Evolutionary conservation across 2,329 filamentous ascomycete species (phyloP).

Genomic region (Sphaerostilbella broomeana): DNA sequence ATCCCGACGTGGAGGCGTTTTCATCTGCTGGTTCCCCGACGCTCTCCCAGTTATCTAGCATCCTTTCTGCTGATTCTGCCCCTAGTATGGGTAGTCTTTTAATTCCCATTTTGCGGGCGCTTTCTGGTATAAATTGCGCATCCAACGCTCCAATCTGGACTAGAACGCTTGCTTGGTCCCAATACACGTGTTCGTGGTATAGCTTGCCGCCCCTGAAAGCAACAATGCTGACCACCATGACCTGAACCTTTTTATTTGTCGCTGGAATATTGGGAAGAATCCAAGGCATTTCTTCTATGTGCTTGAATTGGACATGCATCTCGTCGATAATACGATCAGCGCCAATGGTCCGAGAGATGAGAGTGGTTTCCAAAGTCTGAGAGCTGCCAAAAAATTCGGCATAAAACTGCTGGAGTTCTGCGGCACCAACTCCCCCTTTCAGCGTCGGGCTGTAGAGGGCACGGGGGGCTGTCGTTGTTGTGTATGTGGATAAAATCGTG

Average conservation of each 20-base stretch:
- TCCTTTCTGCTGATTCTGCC: slow-evolving; percentile 31
- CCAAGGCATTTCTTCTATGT: slow-evolving; percentile 53
- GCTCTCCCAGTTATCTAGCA: slow-evolving; percentile 28
- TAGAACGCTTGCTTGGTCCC: slow-evolving; percentile 57
- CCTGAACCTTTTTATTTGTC: slow-evolving; percentile 43
- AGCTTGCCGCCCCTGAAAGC: slow-evolving; percentile 53
- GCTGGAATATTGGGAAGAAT: slow-evolving; percentile 53
- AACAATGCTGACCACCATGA: slow-evolving; percentile 54
- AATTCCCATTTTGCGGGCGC: slow-evolving; percentile 29
- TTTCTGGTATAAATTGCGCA: slow-evolving; percentile 30
- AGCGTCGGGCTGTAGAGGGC: slow-evolving; percentile 63
- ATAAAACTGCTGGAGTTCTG: slow-evolving; percentile 57
- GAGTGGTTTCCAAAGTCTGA: slow-evolving; percentile 49
- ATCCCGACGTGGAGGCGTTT: too few relatives aligned
- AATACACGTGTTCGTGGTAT: slow-evolving; percentile 57
- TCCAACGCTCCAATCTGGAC: slow-evolving; percentile 52
- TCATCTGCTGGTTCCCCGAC: too few relatives aligned
- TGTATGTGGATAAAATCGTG: slow-evolving; percentile 54
- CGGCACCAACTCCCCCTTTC: slow-evolving; percentile 56
- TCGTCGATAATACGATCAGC: slow-evolving; percentile 60
- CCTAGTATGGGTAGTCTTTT: slow-evolving; percentile 35
- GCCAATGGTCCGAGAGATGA: slow-evolving; percentile 59
- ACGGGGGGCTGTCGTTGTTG: slow-evolving; percentile 57
- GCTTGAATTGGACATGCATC: slow-evolving; percentile 52
- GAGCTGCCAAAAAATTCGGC: slow-evolving; percentile 59